phyloP scores from a whole-genome alignment of 129 eudicot species.

The Artemisia argyi region DNA sequence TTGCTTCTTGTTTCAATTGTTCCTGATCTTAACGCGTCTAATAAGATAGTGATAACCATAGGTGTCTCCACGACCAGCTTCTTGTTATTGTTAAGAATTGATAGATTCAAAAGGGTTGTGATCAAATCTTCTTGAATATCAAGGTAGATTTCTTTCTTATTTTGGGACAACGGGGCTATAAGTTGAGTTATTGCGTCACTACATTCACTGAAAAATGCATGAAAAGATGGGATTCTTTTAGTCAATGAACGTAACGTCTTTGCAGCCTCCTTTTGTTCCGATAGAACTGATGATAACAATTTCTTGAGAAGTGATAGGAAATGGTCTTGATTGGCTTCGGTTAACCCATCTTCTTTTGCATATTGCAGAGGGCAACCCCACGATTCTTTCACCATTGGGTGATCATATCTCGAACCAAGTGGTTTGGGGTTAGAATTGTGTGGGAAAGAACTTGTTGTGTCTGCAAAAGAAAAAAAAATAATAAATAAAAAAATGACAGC shows the following conservation, averaged over 20 bases:
- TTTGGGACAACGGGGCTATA: constrained; percentile 56
- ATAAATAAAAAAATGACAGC: too few relatives aligned
- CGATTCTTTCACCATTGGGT: constrained; percentile 75
- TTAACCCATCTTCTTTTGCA: constrained; percentile 51
- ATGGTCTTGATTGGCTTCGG: constrained; percentile 57
- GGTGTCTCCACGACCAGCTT: constrained; percentile 90
- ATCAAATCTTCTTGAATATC: constrained; percentile 89
- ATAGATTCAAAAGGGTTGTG: constrained; percentile 78
- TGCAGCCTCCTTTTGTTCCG: constrained; percentile 82
- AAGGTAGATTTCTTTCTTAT: constrained; percentile 43
- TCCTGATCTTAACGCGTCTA: constrained; percentile 67
- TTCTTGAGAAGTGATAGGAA: constrained; percentile 55
- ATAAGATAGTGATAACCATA: constrained; percentile 60
- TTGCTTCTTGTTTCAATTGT: constrained; percentile 72
- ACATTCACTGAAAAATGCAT: constrained; percentile 73
- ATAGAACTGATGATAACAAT: constrained; percentile 37
- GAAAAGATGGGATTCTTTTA: constrained; percentile 73
- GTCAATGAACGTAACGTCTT: constrained; percentile 71
- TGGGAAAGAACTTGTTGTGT: constrained; percentile 92
- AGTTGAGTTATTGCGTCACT: constrained; percentile 47
- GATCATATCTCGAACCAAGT: constrained; percentile 74
- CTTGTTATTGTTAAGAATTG: constrained; percentile 88
- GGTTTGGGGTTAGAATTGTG: constrained; percentile 74
- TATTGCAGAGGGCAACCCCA: constrained; percentile 58
- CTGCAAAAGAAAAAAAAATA: background rate